A percentile compares a stretch with the other conserved stretches of the same genome.
Conservation (phyloP, 257 asterid species). For the Nyctanthes arbortristis region DNA sequence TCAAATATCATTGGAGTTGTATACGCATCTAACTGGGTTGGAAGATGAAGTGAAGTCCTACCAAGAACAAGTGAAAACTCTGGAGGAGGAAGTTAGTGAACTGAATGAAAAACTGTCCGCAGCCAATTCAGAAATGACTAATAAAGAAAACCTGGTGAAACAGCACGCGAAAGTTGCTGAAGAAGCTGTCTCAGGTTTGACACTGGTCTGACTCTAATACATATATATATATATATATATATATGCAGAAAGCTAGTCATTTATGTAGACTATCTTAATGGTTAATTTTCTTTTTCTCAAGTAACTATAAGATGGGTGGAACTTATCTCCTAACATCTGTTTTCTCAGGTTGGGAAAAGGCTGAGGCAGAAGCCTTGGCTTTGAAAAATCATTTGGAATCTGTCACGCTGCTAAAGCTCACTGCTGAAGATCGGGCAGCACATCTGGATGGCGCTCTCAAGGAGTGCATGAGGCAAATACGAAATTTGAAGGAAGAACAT, state of each 20-base stretch:
- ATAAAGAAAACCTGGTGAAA: slow-evolving; percentile 82
- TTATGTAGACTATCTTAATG: background rate
- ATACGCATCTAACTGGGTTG: slow-evolving; percentile 86
- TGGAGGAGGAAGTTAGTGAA: slow-evolving; percentile 78
- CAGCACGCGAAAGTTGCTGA: slow-evolving; percentile 98
- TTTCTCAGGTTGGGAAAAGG: slow-evolving; percentile 96
- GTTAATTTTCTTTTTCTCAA: background rate
- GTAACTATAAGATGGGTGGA: slow-evolving; percentile 4
- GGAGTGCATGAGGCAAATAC: slow-evolving; percentile 94
- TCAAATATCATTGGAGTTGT: slow-evolving; percentile 90
- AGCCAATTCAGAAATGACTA: slow-evolving; percentile 68
- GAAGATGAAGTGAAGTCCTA: slow-evolving; percentile 84
- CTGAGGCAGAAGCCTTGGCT: slow-evolving; percentile 94
- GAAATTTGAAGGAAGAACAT: slow-evolving; percentile 85
- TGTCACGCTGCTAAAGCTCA: slow-evolving; percentile 84
- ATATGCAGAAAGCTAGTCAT: background rate
- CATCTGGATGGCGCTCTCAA: slow-evolving; percentile 94
- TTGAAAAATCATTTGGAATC: slow-evolving; percentile 89
- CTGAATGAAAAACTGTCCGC: slow-evolving; percentile 76
- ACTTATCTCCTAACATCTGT: slow-evolving; percentile 18
- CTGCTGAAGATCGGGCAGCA: slow-evolving; percentile 90
- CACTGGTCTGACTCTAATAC: background rate
- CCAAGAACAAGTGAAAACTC: slow-evolving; percentile 47
- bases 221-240: too few species aligned
- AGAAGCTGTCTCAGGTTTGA: slow-evolving; percentile 96